Evolutionary conservation across 164 flowering plant genomes (phyloP).

Genomic region (Berberis vulgaris): DNA sequence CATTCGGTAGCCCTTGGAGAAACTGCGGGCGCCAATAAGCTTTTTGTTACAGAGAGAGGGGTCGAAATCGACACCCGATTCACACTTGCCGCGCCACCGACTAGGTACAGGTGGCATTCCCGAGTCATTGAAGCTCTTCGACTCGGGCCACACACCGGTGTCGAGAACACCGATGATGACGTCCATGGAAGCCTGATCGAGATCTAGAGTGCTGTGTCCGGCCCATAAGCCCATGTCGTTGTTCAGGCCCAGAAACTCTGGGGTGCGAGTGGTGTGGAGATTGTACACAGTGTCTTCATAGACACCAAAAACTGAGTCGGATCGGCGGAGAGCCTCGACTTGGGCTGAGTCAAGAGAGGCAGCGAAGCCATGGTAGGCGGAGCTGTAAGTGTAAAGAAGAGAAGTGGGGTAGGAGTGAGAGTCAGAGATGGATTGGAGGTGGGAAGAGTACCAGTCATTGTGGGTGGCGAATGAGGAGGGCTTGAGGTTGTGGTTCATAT

Average conservation of each 20-base stretch:
- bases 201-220: constrained; percentile 22
- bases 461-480: constrained; percentile 39
- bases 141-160: constrained; percentile 85
- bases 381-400: constrained; percentile 43
- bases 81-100: constrained; percentile 62
- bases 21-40: constrained; percentile 70
- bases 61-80: constrained; percentile 42
- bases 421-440: constrained; percentile 40
- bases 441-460: constrained; percentile 54
- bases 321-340: constrained; percentile 36
- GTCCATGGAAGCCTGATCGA: constrained; percentile 39
- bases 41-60: constrained; percentile 57
- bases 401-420: constrained; percentile 8
- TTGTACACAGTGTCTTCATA: constrained; percentile 50
- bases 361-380: constrained; percentile 63
- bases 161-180: constrained; percentile 74
- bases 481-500: constrained; percentile 38
- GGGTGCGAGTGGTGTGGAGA: constrained; percentile 76
- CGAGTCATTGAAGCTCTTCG: constrained; percentile 44
- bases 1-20: constrained; percentile 55
- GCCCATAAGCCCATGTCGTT: constrained; percentile 20
- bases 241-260: constrained; percentile 55
- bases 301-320: constrained; percentile 44
- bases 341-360: constrained; percentile 45
- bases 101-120: constrained; percentile 50